Base-by-base conservation (phyloP, 805 yeast genomes). In the Cyberlindnera xishuangbannaensis region DNA sequence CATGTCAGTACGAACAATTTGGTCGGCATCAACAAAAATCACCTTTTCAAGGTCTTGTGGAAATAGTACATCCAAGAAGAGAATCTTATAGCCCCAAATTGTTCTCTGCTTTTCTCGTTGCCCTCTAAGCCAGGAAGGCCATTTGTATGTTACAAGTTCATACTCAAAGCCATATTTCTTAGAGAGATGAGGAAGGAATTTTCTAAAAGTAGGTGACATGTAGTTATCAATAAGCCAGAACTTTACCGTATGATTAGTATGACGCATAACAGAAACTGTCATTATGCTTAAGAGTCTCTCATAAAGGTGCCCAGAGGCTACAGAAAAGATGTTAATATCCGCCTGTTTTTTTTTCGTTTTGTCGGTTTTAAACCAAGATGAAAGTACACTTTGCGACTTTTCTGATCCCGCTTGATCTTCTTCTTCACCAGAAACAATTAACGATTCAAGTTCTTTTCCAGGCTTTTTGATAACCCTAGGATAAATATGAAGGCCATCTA, bases 101-200 rank as follows among this genome's bases (percentile, higher is more conserved):
- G 78, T 76, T 41, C 96, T 67, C 50, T 80, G 87, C 48, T 75
- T 75, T 44, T 82, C 90, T 23, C 79, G 57, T 58, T 90, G 97
- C 3, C 69, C 69, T 31, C 88, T 69, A 15, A 90, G 63, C 95
- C 97, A 90, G 8, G 65, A 56, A 11, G 98, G 98, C 98, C 98
- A 90, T 42, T 82, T 80, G 56, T 83, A 90, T 1, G 82, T 74
- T n/a, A 92, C 65, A 28, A 86, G 58, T 48, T 86, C 90, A 50
- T 78, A 83, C 30, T 79, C 70, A 50, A 84, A 82, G 1, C 76
- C 74, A 49, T 71, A 73, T 34, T 69, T 51, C 13, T 61, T 55
- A 0, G 94, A 78, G 35, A 85, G 49, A 12, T 50, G 43, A 0
- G 85, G 83, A n/a, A 85, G 51, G 30, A 75, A 69, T 18, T 60